Evolutionary conservation across 768 basidiomycete genomes (phyloP).

Genomic region (Kwoniella europaea): DNA sequence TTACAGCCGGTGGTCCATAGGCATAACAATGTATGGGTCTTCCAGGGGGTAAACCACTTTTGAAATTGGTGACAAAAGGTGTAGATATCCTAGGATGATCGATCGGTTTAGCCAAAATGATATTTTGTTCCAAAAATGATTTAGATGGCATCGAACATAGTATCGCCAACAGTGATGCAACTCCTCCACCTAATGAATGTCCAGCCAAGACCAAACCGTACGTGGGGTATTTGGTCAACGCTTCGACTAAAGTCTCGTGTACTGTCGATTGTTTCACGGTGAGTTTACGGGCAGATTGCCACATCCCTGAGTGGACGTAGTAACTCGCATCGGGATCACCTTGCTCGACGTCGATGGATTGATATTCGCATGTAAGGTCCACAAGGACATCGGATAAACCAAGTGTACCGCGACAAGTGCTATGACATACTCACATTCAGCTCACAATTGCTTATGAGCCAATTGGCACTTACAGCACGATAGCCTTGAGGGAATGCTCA

Average conservation of each 20-base stretch:
- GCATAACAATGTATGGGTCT: constrained; percentile 59
- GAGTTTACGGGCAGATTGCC: constrained; percentile 50
- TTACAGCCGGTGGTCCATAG: constrained; percentile 57
- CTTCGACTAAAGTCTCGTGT: constrained; percentile 54
- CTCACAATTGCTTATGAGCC: neutral
- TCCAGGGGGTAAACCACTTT: constrained; percentile 57
- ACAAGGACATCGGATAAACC: constrained; percentile 59
- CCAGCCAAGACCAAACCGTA: constrained; percentile 59
- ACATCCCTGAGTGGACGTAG: constrained; percentile 57
- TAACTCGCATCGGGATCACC: constrained; percentile 51
- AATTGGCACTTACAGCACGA: constrained; percentile 49
- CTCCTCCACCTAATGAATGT: constrained; percentile 60
- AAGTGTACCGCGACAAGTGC: constrained; percentile 57
- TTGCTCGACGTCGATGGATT: constrained; percentile 46
- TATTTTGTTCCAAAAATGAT: constrained; percentile 33
- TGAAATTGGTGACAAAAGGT: constrained; percentile 56
- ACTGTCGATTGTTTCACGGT: constrained; percentile 52
- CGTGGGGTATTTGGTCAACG: constrained; percentile 49
- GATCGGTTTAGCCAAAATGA: constrained; percentile 4
- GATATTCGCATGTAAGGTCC: constrained; percentile 59
- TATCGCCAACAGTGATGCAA: constrained; percentile 57
- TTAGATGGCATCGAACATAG: constrained; percentile 46
- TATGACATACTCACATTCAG: constrained; percentile 16
- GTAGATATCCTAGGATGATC: constrained; percentile 44
- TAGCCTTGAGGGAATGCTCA: constrained; percentile 54